Base-by-base conservation (phyloP, 2,329 filamentous ascomycete species). In the Neospermospora avenae region DNA sequence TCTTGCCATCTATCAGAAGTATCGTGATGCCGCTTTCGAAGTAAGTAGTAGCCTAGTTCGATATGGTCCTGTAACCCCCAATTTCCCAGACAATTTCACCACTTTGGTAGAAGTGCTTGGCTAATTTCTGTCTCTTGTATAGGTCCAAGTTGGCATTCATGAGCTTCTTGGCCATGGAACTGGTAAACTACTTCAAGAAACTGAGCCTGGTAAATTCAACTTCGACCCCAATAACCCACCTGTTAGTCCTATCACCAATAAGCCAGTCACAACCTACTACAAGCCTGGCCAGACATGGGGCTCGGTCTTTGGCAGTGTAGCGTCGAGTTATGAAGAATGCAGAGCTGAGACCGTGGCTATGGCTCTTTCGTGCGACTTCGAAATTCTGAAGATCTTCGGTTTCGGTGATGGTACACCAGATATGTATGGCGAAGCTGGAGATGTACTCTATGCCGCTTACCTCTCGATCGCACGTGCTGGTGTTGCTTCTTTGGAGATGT, bases 241-340 rank as follows among this genome's bases (percentile, higher is more conserved):
- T 0, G 77, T 91, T 55, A 96, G 86, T 70, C 93, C 93, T 0
- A 75, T 97, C 42, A 90, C 86, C 4, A 81, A 84, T 62, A 88
- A 93, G 74, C 89, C 90, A 1, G 81, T 97, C 51, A 84, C 83
- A 2, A 91, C 88, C 1, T 97, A 89, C 87, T 98, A 98, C 79
- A 96, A 95, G 76, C 91, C 91, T 2, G 92, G 92, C 2, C 91
- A 97, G 75, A 98, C 93, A 0, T 98, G 93, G 93, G 90, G 91
- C 58, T 91, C 88, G 4, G 91, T 96, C 0, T 98, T 98, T 71
- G 92, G 93, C 25, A 85, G 89, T 62, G 85, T 96, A 65, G 91
- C 93, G 39, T 91, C 89, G 3, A 90, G 88, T 16, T 97, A 96
- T 71, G 93, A 98, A 76, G 93, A 98, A 75, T 98, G 93, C 74